These are phyloP conservation scores for Vitis amurensis DNA, from an alignment of 164 flowering plant species.

Conservation along the genomic window DNA sequence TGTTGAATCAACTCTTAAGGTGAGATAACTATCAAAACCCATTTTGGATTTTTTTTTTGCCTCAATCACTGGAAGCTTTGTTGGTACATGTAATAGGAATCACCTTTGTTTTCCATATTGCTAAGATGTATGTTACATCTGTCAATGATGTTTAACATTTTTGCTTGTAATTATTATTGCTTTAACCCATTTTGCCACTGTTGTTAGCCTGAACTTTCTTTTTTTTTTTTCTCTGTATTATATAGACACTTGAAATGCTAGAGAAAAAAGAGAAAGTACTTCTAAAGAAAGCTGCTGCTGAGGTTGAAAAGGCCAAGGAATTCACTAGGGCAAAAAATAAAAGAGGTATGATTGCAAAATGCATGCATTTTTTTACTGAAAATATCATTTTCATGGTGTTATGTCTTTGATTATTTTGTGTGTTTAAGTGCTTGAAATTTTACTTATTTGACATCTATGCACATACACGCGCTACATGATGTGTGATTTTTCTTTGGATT, in stretches of 20 bases:
- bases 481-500: too few species aligned
- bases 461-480: too few species aligned
- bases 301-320: conserved; percentile 75
- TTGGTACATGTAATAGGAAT: too few species aligned
- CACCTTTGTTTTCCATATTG: too few species aligned
- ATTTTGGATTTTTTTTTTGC: too few species aligned
- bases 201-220: not conserved
- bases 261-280: conserved; percentile 83
- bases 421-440: not conserved
- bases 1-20: too few species aligned
- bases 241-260: conserved; percentile 75
- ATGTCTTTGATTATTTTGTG: not conserved
- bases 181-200: not conserved
- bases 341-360: conserved; percentile 43
- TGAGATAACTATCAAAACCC: too few species aligned
- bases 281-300: conserved; percentile 58
- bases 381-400: not conserved
- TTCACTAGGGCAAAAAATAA: conserved; percentile 70
- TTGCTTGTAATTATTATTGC: too few species aligned
- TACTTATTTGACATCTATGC: not conserved
- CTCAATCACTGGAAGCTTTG: too few species aligned
- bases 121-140: too few species aligned
- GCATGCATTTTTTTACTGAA: not conserved
- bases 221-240: not conserved
- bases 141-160: too few species aligned